phyloP scores from a whole-genome alignment of 2,329 filamentous ascomycete genomes.

The Ascocoryne sarcoides region DNA sequence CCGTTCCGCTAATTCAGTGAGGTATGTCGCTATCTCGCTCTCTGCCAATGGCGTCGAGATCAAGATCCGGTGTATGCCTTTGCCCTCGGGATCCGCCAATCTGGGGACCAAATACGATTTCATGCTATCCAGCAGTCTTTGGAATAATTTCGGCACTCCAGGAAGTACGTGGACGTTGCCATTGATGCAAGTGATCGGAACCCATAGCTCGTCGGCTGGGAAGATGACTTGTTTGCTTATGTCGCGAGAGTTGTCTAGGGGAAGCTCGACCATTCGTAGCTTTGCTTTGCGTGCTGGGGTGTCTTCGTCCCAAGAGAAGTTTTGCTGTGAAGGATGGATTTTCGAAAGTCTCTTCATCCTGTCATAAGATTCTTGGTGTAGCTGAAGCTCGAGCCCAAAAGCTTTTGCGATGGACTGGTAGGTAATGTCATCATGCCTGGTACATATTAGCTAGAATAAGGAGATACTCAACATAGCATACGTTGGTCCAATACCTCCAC shows the following conservation, averaged over 20 bases:
- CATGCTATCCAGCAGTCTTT: slow-evolving; percentile 66
- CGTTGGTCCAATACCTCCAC: slow-evolving; percentile 93
- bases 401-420: slow-evolving; percentile 91
- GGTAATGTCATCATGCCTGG: slow-evolving; percentile 92
- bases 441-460: slow-evolving; percentile 2
- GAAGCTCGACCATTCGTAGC: slow-evolving; percentile 83
- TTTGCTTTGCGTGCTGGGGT: slow-evolving; percentile 72
- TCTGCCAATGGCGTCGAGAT: slow-evolving; percentile 84
- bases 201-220: slow-evolving; percentile 75
- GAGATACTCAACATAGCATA: slow-evolving; percentile 29
- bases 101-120: slow-evolving; percentile 63
- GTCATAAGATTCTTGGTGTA: slow-evolving; percentile 68
- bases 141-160: slow-evolving; percentile 77
- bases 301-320: slow-evolving; percentile 79
- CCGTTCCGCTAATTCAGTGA: slow-evolving; percentile 68
- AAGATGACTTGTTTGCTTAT: slow-evolving; percentile 69
- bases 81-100: slow-evolving; percentile 69
- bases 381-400: slow-evolving; percentile 65
- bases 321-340: slow-evolving; percentile 60
- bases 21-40: slow-evolving; percentile 72
- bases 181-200: slow-evolving; percentile 81
- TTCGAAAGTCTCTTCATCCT: slow-evolving; percentile 78
- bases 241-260: slow-evolving; percentile 59
- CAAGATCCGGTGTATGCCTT: slow-evolving; percentile 68
- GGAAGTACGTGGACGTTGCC: slow-evolving; percentile 90